Base-by-base conservation (phyloP, 257 asterid genomes). In the Gentiana dahurica region DNA sequence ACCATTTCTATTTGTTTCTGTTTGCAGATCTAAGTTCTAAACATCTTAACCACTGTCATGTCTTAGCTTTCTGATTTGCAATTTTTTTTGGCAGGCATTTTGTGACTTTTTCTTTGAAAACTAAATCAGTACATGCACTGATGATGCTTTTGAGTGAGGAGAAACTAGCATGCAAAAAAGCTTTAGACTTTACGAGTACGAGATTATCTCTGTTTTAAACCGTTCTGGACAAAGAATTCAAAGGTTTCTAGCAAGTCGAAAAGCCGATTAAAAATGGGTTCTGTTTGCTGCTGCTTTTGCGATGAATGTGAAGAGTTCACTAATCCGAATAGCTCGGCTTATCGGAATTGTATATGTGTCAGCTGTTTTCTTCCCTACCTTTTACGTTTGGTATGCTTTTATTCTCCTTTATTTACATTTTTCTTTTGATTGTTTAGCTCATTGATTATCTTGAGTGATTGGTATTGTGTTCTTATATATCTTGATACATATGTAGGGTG, bases 211-310 rank as follows among this genome's bases (percentile, higher is more conserved):
- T 41, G 36, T 10, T 10, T 32, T 49, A 58, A 58, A 51, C 47
- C 44, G 66, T 63, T 35, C 52, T 48, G 55, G 54, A 56, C 64
- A 52, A 53, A 64, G 53, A 33, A 51, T 55, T 59, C 2, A 52
- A 41, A 54, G 43, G 54, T 33, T 66, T 60, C 33, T 52, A 44
- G 71, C 64, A 48, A 65, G 55, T 60, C 51, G 57, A 59, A 51
- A 41, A 35, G 53, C 51, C 64, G 57, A 54, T 72, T 70, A 46
- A 72, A 67, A 58, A 90, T 90, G 98, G 96, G 98, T 64, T 78
- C 87, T 64, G 68, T 72, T 44, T 90, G 95, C 75, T 90, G 96
- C 79, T 87, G 95, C 73, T 76, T 81, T 71, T 74, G 74, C 63
- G 83, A 75, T 60, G 96, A 84, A 3, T 90, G 68, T 37, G 98